Evolutionary conservation across 208 protist species (phyloP).

Genomic region (Endotrypanum monterogeii): DNA sequence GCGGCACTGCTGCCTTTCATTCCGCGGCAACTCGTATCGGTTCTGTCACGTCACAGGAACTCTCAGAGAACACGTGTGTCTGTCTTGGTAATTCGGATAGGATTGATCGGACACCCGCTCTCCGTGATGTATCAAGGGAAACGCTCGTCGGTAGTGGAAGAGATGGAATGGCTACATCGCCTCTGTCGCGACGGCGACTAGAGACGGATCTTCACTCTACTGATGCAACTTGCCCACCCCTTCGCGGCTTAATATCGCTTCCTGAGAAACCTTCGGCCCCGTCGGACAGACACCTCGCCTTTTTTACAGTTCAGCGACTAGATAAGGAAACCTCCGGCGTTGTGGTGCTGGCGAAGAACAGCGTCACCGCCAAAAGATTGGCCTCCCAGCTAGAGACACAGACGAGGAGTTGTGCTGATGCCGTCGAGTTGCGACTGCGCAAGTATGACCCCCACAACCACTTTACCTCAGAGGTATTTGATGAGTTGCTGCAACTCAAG

Average conservation of each 20-base stretch:
- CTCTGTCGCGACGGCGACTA: conserved; percentile 2
- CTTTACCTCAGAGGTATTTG: conserved; percentile 32
- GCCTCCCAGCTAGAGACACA: conserved; percentile 54
- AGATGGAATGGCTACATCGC: not conserved
- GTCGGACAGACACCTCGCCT: not conserved
- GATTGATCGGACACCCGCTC: not conserved
- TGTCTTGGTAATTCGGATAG: too few species aligned
- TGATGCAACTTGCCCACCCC: not conserved
- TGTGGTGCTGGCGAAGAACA: conserved; percentile 44
- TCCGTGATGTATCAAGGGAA: not conserved
- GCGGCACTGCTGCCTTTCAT: conserved; percentile 8
- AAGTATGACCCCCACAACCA: not conserved
- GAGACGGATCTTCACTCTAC: not conserved
- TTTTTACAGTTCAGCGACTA: conserved; percentile 76
- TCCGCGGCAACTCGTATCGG: conserved; percentile 1
- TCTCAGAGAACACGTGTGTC: not conserved
- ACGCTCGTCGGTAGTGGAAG: not conserved
- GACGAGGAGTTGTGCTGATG: conserved; percentile 28
- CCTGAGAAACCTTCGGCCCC: not conserved
- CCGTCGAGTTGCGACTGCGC: conserved; percentile 17
- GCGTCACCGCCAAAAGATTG: conserved; percentile 34
- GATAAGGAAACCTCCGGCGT: conserved; percentile 91
- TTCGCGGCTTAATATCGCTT: not conserved
- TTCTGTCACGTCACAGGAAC: not conserved
- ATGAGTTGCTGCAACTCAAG: conserved; percentile 18